A percentile compares a stretch with the other conserved stretches of the same genome.
These are phyloP conservation scores for Schwanniomyces vanrijiae DNA, from an alignment of 805 yeast genomes.

Conservation along the genomic window DNA sequence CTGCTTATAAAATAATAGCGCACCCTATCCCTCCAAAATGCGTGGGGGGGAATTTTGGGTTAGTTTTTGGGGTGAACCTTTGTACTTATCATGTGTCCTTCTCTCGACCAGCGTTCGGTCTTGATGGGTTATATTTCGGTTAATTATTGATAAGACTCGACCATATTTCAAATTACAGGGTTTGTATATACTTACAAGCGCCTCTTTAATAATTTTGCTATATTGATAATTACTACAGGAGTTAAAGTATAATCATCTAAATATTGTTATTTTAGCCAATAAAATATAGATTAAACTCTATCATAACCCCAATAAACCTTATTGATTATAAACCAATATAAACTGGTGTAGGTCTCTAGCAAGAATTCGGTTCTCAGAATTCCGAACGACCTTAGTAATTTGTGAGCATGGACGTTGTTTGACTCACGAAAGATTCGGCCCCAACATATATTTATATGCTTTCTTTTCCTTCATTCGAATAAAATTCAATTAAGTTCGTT, in stretches of 20 bases:
- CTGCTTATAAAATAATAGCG: too few relatives aligned
- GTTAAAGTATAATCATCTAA: too few relatives aligned
- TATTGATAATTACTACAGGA: too few relatives aligned
- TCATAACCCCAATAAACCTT: neutral
- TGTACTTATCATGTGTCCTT: neutral
- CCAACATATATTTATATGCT: conserved; percentile 5
- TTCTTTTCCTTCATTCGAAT: neutral
- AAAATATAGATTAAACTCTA: neutral
- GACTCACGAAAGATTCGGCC: neutral
- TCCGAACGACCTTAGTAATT: conserved; percentile 6
- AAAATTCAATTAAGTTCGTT: neutral
- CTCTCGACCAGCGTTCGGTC: neutral
- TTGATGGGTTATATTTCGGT: neutral
- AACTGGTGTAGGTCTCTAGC: neutral
- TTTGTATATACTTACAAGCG: neutral
- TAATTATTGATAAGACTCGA: neutral
- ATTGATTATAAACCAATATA: neutral
- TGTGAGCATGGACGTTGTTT: conserved; percentile 3
- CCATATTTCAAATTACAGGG: neutral
- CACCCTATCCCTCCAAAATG: neutral
- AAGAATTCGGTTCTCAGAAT: conserved; percentile 9
- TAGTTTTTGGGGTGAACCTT: neutral
- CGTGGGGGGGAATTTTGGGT: neutral
- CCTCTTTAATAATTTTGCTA: too few relatives aligned
- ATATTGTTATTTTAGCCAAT: too few relatives aligned